Evolutionary conservation across 108 stramenopile species (phyloP).

Genomic region (Nitzschia inconspicua): DNA sequence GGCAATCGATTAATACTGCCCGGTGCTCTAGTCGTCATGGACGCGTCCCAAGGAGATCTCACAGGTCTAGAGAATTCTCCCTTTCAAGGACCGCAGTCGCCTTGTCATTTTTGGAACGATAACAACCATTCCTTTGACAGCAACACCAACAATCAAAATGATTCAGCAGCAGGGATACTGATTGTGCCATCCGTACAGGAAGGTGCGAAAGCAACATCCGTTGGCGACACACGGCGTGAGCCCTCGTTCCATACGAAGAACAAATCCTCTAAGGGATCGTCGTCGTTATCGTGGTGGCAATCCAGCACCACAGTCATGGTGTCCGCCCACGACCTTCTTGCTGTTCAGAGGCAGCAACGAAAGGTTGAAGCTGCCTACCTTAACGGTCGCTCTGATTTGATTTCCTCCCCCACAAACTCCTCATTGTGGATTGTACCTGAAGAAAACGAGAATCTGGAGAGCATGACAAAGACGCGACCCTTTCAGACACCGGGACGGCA

Average conservation of each 20-base stretch:
- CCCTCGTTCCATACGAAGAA: not conserved
- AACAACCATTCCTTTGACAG: not conserved
- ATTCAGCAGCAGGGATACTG: not conserved
- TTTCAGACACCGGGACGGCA: not conserved
- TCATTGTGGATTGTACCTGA: not conserved
- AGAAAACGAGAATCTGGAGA: not conserved
- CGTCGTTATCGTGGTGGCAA: not conserved
- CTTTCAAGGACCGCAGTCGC: too few species aligned
- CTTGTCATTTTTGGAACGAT: too few species aligned
- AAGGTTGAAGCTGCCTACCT: not conserved
- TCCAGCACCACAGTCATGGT: constrained; percentile 26
- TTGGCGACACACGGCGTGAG: not conserved
- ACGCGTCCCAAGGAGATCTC: not conserved
- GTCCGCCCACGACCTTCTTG: constrained; percentile 26
- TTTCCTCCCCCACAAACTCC: too few species aligned
- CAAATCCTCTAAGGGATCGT: not conserved
- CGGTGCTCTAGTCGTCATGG: constrained; percentile 11
- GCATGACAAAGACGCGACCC: not conserved
- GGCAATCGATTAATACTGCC: constrained; percentile 27
- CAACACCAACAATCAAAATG: not conserved
- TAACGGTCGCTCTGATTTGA: not conserved
- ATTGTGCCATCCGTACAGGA: not conserved
- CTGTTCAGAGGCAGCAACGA: not conserved
- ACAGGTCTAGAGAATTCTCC: not conserved
- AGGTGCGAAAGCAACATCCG: not conserved